phyloP scores from a whole-genome alignment of 805 yeast genomes.

The Grigorovia yakushimaensis region DNA sequence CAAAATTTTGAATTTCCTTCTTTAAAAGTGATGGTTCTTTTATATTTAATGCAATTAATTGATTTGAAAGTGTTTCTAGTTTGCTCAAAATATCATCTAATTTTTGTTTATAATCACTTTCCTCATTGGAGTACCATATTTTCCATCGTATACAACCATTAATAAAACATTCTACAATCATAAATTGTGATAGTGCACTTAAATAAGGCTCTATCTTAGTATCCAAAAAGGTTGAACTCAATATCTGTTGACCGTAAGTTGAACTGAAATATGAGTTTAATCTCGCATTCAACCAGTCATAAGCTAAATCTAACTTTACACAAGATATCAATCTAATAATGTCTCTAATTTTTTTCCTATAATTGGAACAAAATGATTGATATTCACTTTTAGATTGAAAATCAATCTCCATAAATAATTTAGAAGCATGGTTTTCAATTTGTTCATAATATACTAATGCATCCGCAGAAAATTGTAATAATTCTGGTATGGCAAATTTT shows the following conservation, averaged over 20 bases:
- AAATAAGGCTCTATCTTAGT: conserved; percentile 59
- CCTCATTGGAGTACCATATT: conserved; percentile 55
- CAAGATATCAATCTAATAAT: conserved; percentile 83
- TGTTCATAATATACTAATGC: conserved; percentile 67
- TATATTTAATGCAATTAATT: conserved; percentile 62
- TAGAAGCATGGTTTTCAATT: conserved; percentile 54
- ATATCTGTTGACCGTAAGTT: conserved; percentile 53
- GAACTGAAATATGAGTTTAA: conserved; percentile 66
- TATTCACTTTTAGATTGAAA: conserved; percentile 82
- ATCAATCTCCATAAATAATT: conserved; percentile 66
- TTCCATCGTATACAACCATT: conserved; percentile 94
- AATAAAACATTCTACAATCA: conserved; percentile 78
- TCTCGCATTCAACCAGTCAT: conserved; percentile 71
- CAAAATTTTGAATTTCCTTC: conserved; percentile 83
- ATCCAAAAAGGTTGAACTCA: conserved; percentile 44
- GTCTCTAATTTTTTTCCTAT: conserved; percentile 79
- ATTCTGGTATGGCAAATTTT: conserved; percentile 45
- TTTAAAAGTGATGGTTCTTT: conserved; percentile 74
- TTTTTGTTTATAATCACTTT: conserved; percentile 36
- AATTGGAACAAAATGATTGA: conserved; percentile 65
- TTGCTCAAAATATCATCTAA: conserved; percentile 43
- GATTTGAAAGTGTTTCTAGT: conserved; percentile 63
- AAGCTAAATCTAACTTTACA: conserved; percentile 70
- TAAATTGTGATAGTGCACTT: conserved; percentile 71
- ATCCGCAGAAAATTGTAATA: conserved; percentile 68